Conservation (phyloP, 73 alveolate species). For the Symbiodinium pilosum region DNA sequence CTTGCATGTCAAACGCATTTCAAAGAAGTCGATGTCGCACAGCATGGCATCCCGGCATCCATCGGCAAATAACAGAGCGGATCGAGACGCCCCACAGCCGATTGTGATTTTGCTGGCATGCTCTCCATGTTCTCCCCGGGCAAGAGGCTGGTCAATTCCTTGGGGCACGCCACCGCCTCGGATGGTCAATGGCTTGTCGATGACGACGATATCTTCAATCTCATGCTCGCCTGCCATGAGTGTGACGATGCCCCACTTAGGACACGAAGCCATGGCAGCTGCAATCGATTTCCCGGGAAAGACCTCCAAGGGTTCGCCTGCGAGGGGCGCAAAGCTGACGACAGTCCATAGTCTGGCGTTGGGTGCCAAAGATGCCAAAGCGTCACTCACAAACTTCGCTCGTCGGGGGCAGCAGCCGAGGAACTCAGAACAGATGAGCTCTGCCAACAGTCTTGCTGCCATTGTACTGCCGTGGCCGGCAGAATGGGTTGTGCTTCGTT, state of each 20-base stretch:
- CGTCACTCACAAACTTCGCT: neutral
- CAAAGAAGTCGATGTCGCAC: slow-evolving; percentile 12
- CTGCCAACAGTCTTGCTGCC: neutral
- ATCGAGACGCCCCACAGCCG: neutral
- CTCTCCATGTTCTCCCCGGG: neutral
- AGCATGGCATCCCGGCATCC: slow-evolving; percentile 17
- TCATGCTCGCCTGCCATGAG: slow-evolving; percentile 15
- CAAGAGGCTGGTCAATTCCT: slow-evolving; percentile 5
- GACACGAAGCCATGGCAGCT: neutral
- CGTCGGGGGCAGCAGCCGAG: slow-evolving; percentile 2
- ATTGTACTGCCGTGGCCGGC: neutral
- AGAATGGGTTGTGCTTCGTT: neutral
- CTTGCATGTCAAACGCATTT: neutral
- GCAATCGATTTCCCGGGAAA: neutral
- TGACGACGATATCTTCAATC: neutral
- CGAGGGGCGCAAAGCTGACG: slow-evolving; percentile 18
- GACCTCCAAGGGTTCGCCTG: slow-evolving; percentile 5
- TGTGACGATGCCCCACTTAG: slow-evolving; percentile 6
- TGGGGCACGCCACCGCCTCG: slow-evolving; percentile 18
- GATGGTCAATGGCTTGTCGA: slow-evolving; percentile 6
- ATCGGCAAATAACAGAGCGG: neutral
- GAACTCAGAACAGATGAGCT: slow-evolving; percentile 1
- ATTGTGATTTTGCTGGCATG: neutral
- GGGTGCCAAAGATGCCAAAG: neutral
- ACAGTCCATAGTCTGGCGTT: neutral